Base-by-base conservation (phyloP, 805 yeast species). In the Metschnikowia vanudenii region DNA sequence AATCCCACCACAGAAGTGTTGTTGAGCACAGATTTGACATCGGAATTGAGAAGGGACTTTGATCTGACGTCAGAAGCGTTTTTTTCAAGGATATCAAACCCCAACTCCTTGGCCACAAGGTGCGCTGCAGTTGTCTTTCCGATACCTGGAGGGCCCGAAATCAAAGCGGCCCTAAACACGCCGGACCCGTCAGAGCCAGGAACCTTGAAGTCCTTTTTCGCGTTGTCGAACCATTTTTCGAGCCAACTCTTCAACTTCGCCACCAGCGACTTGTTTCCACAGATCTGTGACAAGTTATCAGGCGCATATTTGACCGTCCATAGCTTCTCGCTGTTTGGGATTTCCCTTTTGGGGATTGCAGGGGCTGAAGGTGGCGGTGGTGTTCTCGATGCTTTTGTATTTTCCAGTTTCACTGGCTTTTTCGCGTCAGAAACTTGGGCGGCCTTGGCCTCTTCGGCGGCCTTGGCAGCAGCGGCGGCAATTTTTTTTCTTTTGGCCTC, bases 291-390 rank as follows among this genome's bases (percentile, higher is more conserved):
- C 38, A 85, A 50, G 31, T 74, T 74, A 1, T 80, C 77, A 9
- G 99, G 99, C 0, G 98, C 98, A 65, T 94, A 88, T 62, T 82
- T 89, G 3, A 81, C 85, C 0, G 99, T 94, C 99, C 99, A 94
- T 47, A 94, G 69, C 57, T 84, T 84, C 45, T 83, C 88, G 41
- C 74, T 72, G 51, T 78, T 78, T 2, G 78, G 64, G 29, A 74
- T 70, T 35, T 65, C 71, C 18, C 71, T 53, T 13, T 36, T 47
- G 1, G 65, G 63, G 22, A 55, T 31, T 8, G 47, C 45, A 14
- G 54, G 52, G 7, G 41, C 30, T 17, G 45, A 41, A 6, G 31
- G 34, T 4, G 18, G 14, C 16, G 16, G 17, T 11, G 24, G 8
- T 11, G 36, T 7, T 11, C 20, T 13, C 2, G 36, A 17, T 8